Conservation (phyloP, 257 asterid genomes). For the Solanum rostratum region DNA sequence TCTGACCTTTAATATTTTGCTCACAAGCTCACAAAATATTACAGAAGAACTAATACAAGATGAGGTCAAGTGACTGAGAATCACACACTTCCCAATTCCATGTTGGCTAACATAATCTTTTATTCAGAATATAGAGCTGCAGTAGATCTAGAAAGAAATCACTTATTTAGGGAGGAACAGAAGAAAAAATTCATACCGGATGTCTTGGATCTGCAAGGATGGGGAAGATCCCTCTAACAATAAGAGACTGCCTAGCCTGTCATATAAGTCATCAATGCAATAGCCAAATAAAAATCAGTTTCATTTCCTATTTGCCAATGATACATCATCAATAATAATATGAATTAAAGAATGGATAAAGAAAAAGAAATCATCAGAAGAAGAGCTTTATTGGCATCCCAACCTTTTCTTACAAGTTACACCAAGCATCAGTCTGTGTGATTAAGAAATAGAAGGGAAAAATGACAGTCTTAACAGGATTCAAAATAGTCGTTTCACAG, state of each 20-base stretch:
- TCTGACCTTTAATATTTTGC: not conserved
- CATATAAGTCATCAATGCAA: conserved; percentile 1
- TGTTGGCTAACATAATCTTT: not conserved
- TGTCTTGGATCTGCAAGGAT: conserved; percentile 98
- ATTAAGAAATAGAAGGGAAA: not conserved
- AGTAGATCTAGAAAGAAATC: not conserved
- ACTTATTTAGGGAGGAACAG: not conserved
- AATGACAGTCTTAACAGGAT: not conserved
- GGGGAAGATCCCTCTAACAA: conserved; percentile 91
- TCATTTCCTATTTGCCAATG: not conserved
- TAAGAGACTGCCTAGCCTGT: conserved; percentile 93
- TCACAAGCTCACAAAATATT: not conserved
- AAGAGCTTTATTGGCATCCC: not conserved
- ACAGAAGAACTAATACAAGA: not conserved
- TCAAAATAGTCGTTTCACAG: not conserved
- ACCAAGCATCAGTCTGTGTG: not conserved
- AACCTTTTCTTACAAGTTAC: not conserved
- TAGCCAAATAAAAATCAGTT: not conserved
- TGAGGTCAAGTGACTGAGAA: not conserved
- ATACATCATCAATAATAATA: not conserved
- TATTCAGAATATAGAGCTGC: not conserved
- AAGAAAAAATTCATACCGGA: conserved; percentile 39
- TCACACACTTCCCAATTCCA: not conserved
- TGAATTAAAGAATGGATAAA: not conserved
- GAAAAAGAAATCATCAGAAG: not conserved